A percentile compares a stretch with the other conserved stretches of the same genome.
These are phyloP conservation scores for Trichocomaceae sp. DNA, from an alignment of 2,329 filamentous ascomycete species.

Conservation along the genomic window DNA sequence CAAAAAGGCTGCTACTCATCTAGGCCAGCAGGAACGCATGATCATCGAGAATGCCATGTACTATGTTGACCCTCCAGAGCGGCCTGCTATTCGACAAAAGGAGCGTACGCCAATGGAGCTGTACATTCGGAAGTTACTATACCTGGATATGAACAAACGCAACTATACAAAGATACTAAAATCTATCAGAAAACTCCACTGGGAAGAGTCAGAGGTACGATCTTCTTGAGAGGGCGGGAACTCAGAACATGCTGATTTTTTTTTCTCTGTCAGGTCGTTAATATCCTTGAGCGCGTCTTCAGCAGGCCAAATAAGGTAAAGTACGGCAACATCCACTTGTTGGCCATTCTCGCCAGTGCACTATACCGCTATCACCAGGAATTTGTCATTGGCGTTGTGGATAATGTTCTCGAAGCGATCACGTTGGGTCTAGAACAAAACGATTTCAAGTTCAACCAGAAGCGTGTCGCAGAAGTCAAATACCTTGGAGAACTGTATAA, in stretches of 20 bases:
- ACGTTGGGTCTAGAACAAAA: slow-evolving; percentile 86
- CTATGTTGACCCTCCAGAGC: slow-evolving; percentile 91
- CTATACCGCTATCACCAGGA: slow-evolving; percentile 86
- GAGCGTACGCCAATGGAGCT: slow-evolving; percentile 89
- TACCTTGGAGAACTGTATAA: slow-evolving; percentile 96
- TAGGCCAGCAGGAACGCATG: slow-evolving; percentile 95
- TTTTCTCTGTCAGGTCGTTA: slow-evolving; percentile 52
- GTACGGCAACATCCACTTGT: slow-evolving; percentile 90
- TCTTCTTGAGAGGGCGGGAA: background rate
- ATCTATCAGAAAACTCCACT: slow-evolving; percentile 90
- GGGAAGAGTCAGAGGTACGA: slow-evolving; percentile 78
- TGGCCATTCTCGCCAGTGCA: slow-evolving; percentile 81
- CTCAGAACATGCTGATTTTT: slow-evolving; percentile 4
- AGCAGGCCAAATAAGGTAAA: slow-evolving; percentile 96
- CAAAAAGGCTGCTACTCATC: slow-evolving; percentile 91
- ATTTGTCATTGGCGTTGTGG: slow-evolving; percentile 86
- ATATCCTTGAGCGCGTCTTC: slow-evolving; percentile 80
- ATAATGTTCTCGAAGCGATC: slow-evolving; percentile 83
- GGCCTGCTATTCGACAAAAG: slow-evolving; percentile 92
- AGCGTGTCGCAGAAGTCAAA: slow-evolving; percentile 89
- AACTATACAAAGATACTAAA: slow-evolving; percentile 91
- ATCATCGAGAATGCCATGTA: slow-evolving; percentile 97
- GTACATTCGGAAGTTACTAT: slow-evolving; percentile 87
- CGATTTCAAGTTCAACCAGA: slow-evolving; percentile 95
- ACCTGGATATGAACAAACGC: slow-evolving; percentile 86